Evolutionary conservation across 2,329 filamentous ascomycete species (phyloP).

Genomic region (Stagonosporopsis vannaccii): DNA sequence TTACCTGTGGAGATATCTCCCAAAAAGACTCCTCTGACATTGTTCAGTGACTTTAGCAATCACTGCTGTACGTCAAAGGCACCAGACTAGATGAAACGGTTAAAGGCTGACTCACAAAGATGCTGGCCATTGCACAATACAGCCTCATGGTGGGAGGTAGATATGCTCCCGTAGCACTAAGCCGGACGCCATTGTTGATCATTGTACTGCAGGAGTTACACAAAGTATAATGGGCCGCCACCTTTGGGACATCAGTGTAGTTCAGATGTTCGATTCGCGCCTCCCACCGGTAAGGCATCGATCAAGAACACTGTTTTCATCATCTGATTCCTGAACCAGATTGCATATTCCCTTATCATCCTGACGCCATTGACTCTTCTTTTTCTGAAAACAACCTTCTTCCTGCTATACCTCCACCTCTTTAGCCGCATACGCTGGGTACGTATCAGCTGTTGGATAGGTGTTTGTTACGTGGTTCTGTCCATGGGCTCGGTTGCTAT

Average conservation of each 20-base stretch:
- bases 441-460: slow-evolving; percentile 6
- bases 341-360: background rate
- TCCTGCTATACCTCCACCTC: slow-evolving; percentile 12
- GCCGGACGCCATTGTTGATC: background rate
- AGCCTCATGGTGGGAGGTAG: background rate
- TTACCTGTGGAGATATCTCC: background rate
- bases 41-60: background rate
- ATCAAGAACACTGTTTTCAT: background rate
- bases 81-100: background rate
- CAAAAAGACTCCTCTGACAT: background rate
- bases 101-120: background rate
- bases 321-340: background rate
- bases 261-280: background rate
- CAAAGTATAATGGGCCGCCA: slow-evolving; percentile 6
- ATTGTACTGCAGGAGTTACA: background rate
- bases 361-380: background rate
- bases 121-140: background rate
- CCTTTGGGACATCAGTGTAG: slow-evolving; percentile 7
- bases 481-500: slow-evolving; percentile 1
- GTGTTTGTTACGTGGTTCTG: slow-evolving; percentile 2
- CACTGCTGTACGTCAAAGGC: background rate
- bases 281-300: background rate
- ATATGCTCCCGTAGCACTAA: background rate
- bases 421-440: slow-evolving; percentile 13
- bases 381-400: slow-evolving; percentile 14